These are phyloP conservation scores for Ogataea salicorniae DNA, from an alignment of 805 yeast genomes.

Conservation along the genomic window DNA sequence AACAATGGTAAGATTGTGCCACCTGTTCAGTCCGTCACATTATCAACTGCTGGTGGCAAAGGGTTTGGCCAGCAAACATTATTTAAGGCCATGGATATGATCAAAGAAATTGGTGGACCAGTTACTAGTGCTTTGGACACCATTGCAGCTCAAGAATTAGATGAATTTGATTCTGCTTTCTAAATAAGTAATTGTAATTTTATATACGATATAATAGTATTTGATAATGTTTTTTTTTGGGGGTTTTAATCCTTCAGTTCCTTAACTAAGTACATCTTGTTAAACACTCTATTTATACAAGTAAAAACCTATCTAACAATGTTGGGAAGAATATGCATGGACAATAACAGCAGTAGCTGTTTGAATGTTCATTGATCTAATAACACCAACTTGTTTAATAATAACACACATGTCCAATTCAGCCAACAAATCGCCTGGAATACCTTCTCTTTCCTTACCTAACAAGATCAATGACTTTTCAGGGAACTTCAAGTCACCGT, in stretches of 20 bases:
- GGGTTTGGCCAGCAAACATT: conserved; percentile 50
- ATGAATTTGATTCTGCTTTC: conserved; percentile 26
- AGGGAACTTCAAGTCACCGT: conserved; percentile 65
- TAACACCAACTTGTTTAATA: conserved; percentile 86
- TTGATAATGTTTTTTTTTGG: background rate
- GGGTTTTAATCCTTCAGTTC: too few species aligned
- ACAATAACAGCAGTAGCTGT: conserved; percentile 94
- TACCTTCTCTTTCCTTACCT: conserved; percentile 88
- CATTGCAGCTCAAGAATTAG: conserved; percentile 36
- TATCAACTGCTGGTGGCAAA: conserved; percentile 46
- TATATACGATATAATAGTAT: background rate
- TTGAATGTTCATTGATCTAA: conserved; percentile 94
- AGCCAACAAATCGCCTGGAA: conserved; percentile 78
- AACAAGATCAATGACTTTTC: conserved; percentile 68
- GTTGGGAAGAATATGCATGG: conserved; percentile 78
- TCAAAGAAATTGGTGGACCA: conserved; percentile 54
- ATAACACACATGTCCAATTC: conserved; percentile 85
- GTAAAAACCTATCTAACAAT: conserved; percentile 33
- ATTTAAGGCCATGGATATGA: conserved; percentile 49
- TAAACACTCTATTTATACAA: background rate
- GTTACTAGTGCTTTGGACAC: conserved; percentile 56
- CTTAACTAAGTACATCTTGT: background rate
- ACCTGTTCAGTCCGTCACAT: conserved; percentile 66
- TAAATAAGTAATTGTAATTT: conserved; percentile 4
- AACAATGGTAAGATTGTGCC: conserved; percentile 60